Base-by-base conservation (phyloP, 139 green algal genomes). In the Chlorella sp. region DNA sequence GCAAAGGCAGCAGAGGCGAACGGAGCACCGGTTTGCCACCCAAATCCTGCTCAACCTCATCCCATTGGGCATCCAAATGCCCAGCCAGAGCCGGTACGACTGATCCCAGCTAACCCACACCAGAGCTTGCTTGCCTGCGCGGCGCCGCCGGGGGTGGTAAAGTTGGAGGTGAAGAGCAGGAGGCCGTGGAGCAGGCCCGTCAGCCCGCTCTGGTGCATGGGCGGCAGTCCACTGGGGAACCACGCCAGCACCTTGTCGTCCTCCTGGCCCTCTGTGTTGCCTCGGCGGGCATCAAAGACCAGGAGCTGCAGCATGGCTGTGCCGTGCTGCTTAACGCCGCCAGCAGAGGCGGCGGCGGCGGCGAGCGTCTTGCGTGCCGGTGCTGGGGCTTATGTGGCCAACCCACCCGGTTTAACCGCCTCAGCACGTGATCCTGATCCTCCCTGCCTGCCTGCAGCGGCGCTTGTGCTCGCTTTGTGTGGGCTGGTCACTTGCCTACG, bases 181-280 rank as follows among this genome's bases (percentile, higher is more conserved):
- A 95, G 57, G 40, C 92, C 92, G 30, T 94, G 91, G 19, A 94
- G 81, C 64, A 95, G 84, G 37, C 92, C 92, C 4, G 81, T 81
- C 21, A 91, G 42, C 16, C 80, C 77, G 24, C 88, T 90, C 73
- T 91, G 86, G n/a, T 95, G 76, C 32, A 34, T 22, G 0, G 84
- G 24, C 53, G 87, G 39, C 60, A 80, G 80, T 32, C 22, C n/a
- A 1, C 53, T 32, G 2, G 92, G 92, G 66, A 86, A 89, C 26
- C 89, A 92, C 2, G 83, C 92, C 76, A 95, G 57, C 66, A 95
- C 71, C 39, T 92, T 93, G 30, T 91, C 83, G 7, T 85, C n/a
- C 69, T 95, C 92, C 32, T 88, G 24, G 18, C 92, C 92, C 61
- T 95, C 92, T 5, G 57, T 37, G 28, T 89, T 90, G 60, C 92